These are phyloP conservation scores for Tilletiaria anomala DNA, from an alignment of 1,284 basidiomycete genomes.

Conservation along the genomic window DNA sequence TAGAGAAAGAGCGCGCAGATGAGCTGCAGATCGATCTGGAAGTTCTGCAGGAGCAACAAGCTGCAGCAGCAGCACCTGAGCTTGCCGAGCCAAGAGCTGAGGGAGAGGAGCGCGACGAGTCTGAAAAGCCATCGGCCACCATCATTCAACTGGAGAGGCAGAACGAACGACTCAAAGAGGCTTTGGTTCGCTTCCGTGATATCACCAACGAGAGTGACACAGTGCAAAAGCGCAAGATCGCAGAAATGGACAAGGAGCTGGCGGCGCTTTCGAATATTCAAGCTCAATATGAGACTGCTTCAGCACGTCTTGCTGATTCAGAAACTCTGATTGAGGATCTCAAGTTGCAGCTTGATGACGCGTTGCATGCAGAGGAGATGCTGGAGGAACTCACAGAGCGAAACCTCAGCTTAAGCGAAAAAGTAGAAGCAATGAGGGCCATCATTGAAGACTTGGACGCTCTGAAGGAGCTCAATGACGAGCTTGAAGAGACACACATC, in stretches of 20 bases:
- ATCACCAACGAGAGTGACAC: conserved; percentile 71
- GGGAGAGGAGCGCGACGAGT: conserved; percentile 7
- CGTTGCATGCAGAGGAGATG: conserved; percentile 87
- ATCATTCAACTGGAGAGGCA: conserved; percentile 81
- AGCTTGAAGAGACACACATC: conserved; percentile 88
- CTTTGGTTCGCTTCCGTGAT: conserved; percentile 71
- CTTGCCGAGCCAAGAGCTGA: conserved; percentile 2
- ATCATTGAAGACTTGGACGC: conserved; percentile 92
- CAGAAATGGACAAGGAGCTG: conserved; percentile 79
- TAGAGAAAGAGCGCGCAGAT: conserved; percentile 61
- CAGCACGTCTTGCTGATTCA: conserved; percentile 37
- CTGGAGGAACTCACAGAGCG: conserved; percentile 87
- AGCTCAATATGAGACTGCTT: conserved; percentile 12
- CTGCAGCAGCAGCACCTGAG: conserved; percentile 11
- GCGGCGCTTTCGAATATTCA: conserved; percentile 11
- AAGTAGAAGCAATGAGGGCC: conserved; percentile 82
- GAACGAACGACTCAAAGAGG: conserved; percentile 86
- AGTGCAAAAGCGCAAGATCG: conserved; percentile 64
- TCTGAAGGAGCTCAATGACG: conserved; percentile 86
- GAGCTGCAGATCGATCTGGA: conserved; percentile 70
- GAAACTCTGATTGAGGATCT: conserved; percentile 84
- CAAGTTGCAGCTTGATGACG: conserved; percentile 85
- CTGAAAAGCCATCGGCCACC: conserved; percentile 3
- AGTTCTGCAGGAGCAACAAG: conserved; percentile 49
- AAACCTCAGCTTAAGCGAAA: conserved; percentile 63